Base-by-base conservation (phyloP, 2,329 filamentous ascomycete species). In the Colletotrichum sp. region DNA sequence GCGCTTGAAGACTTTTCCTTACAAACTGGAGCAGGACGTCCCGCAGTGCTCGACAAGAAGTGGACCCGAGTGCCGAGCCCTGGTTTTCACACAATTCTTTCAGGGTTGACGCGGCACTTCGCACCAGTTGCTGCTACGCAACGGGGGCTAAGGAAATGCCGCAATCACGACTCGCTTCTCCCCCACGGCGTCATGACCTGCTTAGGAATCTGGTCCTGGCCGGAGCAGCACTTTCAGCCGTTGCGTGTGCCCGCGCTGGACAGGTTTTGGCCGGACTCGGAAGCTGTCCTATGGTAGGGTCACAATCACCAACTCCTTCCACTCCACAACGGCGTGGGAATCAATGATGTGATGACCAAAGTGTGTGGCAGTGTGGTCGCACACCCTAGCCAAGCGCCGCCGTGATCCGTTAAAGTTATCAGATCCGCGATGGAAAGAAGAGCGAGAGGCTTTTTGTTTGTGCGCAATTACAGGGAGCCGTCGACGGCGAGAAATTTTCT, bases 91-190 rank as follows among this genome's bases (percentile, higher is more conserved):
- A 22, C 39, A 59, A 61, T 59, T 27, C 64, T n/a, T 39, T 27
- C 32, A 48, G 63, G 69, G 69, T 68, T 73, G 70, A 73, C 70
- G 64, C 73, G 69, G 64, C 73, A 75, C 15, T 73, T 73, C 63
- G 25, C 28, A 34, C 55, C 52, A 68, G 57, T 3, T 16, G 28
- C 19, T 59, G 16, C 22, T 44, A 16, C 30, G 61, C 44, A 44
- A 28, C 30, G 28, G 57, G 57, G 16, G 57, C 25, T 48, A 30
- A 64, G 70, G 70, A 75, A 75, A 75, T 75, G 70, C 70, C 73
- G 69, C 73, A 75, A 48, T 61, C 27, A 55, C 16, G 59, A 72
- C 16, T 30, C 68, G 68, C 30, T 39, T 64, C 55, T 66, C 44
- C 67, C 55, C 60, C 72, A 70, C 32, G 60, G 55, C 32, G 27